phyloP scores from a whole-genome alignment of 2,329 filamentous ascomycete genomes.

The Fusarium pseudocircinatum region DNA sequence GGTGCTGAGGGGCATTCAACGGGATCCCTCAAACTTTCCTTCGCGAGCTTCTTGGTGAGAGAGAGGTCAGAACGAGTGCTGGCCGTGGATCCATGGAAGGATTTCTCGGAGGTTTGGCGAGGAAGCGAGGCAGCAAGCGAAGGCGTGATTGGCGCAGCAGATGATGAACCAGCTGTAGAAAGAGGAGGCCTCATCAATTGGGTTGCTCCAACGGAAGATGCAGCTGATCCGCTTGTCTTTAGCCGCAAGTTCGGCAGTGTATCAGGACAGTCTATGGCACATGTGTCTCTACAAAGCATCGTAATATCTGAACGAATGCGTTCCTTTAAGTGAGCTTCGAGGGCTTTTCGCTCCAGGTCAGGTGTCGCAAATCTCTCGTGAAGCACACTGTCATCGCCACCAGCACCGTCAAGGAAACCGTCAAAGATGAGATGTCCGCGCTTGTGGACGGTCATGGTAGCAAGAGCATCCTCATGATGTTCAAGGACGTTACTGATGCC shows the following conservation, averaged over 20 bases:
- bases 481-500: constrained; percentile 60
- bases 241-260: constrained; percentile 42
- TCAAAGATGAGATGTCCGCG: constrained; percentile 60
- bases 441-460: constrained; percentile 59
- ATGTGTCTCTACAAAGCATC: constrained; percentile 62
- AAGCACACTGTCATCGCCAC: constrained; percentile 46
- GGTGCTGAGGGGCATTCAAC: constrained; percentile 30
- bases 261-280: constrained; percentile 51
- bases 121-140: constrained; percentile 24
- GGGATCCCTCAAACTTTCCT: constrained; percentile 34
- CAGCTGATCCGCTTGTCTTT: constrained; percentile 30
- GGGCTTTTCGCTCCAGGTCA: constrained; percentile 50
- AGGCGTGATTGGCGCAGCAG: constrained; percentile 20
- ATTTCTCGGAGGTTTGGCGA: constrained; percentile 31
- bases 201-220: constrained; percentile 19
- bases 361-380: constrained; percentile 46
- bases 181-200: constrained; percentile 11
- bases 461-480: constrained; percentile 56
- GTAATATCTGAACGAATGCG: constrained; percentile 60
- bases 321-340: constrained; percentile 54
- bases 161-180: constrained; percentile 17
- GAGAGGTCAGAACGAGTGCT: constrained; percentile 39
- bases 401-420: constrained; percentile 44
- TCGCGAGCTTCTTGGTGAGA: constrained; percentile 36
- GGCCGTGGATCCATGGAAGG: constrained; percentile 32